Percentiles rank a stretch among this genome's conserved stretches.
Evolutionary conservation across 768 basidiomycete species (phyloP).

Genomic region (Albatrellus ellisii): DNA sequence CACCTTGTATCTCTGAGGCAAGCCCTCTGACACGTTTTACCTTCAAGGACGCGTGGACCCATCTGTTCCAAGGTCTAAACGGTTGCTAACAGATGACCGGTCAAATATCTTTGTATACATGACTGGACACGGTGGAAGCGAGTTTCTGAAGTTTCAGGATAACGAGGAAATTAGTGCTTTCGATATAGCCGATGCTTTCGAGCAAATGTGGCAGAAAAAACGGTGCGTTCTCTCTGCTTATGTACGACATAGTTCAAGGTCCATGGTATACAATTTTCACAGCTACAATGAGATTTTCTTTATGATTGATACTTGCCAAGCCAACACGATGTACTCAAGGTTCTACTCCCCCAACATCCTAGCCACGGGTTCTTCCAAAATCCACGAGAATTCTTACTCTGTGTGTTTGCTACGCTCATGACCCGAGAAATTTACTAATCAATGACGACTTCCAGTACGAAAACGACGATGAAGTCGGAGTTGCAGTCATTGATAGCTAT

Average conservation of each 20-base stretch:
- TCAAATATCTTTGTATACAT: conserved; percentile 96
- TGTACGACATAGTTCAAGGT: not conserved
- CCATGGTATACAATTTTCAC: not conserved
- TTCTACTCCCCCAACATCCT: conserved; percentile 90
- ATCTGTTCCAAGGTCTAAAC: conserved; percentile 83
- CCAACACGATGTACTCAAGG: conserved; percentile 89
- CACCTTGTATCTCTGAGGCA: not conserved
- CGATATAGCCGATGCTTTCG: conserved; percentile 95
- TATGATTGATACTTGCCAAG: conserved; percentile 98
- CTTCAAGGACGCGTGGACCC: conserved; percentile 68
- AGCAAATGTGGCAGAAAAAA: conserved; percentile 97
- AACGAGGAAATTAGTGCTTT: conserved; percentile 96
- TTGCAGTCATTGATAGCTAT: conserved; percentile 89
- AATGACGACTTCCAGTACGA: conserved; percentile 46
- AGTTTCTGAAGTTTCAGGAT: conserved; percentile 98
- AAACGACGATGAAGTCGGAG: conserved; percentile 88
- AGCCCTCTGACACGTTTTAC: not conserved
- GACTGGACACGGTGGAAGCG: conserved; percentile 97
- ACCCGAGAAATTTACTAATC: not conserved
- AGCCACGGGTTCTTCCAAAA: conserved; percentile 74
- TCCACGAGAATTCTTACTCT: conserved; percentile 89
- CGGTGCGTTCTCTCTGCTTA: conserved; percentile 33
- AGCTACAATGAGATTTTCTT: conserved; percentile 95
- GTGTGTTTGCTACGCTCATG: conserved; percentile 28
- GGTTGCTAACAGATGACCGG: conserved; percentile 78